Conservation (phyloP, 1,284 basidiomycete species). For the Trichosporon sp. region DNA sequence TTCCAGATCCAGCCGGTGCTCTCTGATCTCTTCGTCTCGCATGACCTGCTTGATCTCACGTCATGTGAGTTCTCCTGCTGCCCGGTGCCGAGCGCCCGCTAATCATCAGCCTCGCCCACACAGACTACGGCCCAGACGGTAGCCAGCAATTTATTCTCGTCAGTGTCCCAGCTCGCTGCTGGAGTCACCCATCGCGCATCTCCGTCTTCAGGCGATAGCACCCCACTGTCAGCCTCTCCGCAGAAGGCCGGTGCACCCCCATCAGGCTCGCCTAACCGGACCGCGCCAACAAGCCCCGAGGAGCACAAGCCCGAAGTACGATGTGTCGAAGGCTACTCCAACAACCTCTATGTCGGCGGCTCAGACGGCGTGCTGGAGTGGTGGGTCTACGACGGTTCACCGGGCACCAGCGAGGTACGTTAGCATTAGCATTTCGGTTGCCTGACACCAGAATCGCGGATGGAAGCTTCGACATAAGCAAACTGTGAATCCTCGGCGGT, state of each 20-base stretch:
- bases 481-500: constrained; percentile 44
- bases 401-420: constrained; percentile 30
- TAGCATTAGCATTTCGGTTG: no score
- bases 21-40: constrained; percentile 34
- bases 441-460: constrained; percentile 27
- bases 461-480: constrained; percentile 45
- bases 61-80: constrained; percentile 9
- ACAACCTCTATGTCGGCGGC: constrained; percentile 48
- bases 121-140: background rate
- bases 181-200: constrained; percentile 32
- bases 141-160: constrained; percentile 29
- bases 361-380: constrained; percentile 49
- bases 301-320: constrained; percentile 25
- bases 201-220: background rate
- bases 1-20: constrained; percentile 43
- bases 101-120: constrained; percentile 12
- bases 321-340: constrained; percentile 47
- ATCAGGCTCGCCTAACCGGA: background rate
- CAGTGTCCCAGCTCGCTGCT: constrained; percentile 39
- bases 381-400: constrained; percentile 43
- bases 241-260: constrained; percentile 13
- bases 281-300: constrained; percentile 1
- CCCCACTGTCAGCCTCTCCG: background rate
- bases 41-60: constrained; percentile 44
- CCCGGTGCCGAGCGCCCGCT: constrained; percentile 16